phyloP scores from a whole-genome alignment of 2,329 filamentous ascomycete species.

The Neofusicoccum kwambonambiense region DNA sequence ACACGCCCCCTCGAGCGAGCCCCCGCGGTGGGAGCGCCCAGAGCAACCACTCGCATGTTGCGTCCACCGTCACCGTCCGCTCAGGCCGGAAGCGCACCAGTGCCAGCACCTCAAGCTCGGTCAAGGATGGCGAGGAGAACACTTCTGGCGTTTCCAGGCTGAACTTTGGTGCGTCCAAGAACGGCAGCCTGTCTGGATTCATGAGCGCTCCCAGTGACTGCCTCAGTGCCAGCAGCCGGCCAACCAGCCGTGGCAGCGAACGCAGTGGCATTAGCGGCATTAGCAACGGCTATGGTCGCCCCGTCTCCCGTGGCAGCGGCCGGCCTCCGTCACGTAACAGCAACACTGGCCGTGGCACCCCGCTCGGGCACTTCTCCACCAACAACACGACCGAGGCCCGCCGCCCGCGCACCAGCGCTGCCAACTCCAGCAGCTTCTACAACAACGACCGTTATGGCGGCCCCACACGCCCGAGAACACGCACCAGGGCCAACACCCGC shows the following conservation, averaged over 20 bases:
- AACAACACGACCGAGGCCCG: slow-evolving; percentile 9
- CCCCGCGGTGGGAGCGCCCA: slow-evolving; percentile 60
- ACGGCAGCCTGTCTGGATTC: slow-evolving; percentile 19
- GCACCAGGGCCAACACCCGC: slow-evolving; percentile 10
- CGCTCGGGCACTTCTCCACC: slow-evolving; percentile 5
- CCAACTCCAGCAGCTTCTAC: neutral
- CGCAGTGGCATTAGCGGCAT: slow-evolving; percentile 54
- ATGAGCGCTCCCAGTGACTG: slow-evolving; percentile 31
- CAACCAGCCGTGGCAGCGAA: slow-evolving; percentile 64
- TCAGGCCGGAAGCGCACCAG: slow-evolving; percentile 61
- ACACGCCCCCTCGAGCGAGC: slow-evolving; percentile 77
- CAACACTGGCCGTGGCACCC: neutral
- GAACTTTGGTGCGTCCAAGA: slow-evolving; percentile 20
- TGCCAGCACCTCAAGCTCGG: slow-evolving; percentile 50
- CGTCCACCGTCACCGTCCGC: slow-evolving; percentile 60
- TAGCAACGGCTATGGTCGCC: slow-evolving; percentile 12
- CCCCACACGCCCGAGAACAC: slow-evolving; percentile 3
- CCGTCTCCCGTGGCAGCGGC: slow-evolving; percentile 4
- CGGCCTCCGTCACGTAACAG: slow-evolving; percentile 7
- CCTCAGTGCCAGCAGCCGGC: slow-evolving; percentile 53
- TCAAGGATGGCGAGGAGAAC: slow-evolving; percentile 22
- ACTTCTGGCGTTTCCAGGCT: slow-evolving; percentile 26
- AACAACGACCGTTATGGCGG: slow-evolving; percentile 7
- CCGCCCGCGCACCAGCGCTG: slow-evolving; percentile 36
- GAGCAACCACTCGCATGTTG: slow-evolving; percentile 48